Evolutionary conservation across 352 stramenopile genomes (phyloP).

Genomic region (Globisporangium mamillatum): DNA sequence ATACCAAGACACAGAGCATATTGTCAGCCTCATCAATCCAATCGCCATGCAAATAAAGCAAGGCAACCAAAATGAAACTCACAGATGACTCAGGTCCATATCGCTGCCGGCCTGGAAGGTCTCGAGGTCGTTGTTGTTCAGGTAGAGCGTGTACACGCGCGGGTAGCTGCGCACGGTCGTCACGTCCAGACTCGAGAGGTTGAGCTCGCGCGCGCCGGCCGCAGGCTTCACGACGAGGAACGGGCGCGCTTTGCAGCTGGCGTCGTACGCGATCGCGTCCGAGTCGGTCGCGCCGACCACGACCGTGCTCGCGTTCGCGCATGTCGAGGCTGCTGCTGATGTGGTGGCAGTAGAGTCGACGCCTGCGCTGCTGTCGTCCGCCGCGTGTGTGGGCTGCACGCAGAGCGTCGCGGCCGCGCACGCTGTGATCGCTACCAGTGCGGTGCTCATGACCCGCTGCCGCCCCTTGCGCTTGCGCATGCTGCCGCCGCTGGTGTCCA

Average conservation of each 20-base stretch:
- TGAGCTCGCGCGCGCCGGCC: slow-evolving; percentile 39
- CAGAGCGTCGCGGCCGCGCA: not conserved
- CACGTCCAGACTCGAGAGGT: slow-evolving; percentile 66
- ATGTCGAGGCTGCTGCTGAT: slow-evolving; percentile 23
- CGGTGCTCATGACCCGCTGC: not conserved
- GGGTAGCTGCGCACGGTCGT: slow-evolving; percentile 43
- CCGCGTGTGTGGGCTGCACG: not conserved
- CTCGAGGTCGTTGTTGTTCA: slow-evolving; percentile 6
- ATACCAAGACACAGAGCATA: not conserved
- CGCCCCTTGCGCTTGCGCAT: slow-evolving; percentile 18
- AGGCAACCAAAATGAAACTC: not conserved
- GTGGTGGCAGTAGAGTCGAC: not conserved
- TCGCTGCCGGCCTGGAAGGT: not conserved
- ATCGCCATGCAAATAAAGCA: not conserved
- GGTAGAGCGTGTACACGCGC: slow-evolving; percentile 29
- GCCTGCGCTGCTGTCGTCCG: not conserved
- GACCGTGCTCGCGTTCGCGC: slow-evolving; percentile 40
- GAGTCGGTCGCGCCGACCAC: slow-evolving; percentile 29
- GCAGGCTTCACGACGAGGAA: slow-evolving; percentile 40
- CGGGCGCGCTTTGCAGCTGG: slow-evolving; percentile 32
- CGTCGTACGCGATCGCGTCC: slow-evolving; percentile 58
- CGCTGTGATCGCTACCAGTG: not conserved
- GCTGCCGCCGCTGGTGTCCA: slow-evolving; percentile 21
- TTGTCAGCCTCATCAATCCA: not conserved
- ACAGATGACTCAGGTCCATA: slow-evolving; percentile 9